Evolutionary conservation across 1,139 yeast genomes (phyloP), one percentile per base, ranked within the genome.

Genomic region (Kluyveromyces sp.): DNA sequence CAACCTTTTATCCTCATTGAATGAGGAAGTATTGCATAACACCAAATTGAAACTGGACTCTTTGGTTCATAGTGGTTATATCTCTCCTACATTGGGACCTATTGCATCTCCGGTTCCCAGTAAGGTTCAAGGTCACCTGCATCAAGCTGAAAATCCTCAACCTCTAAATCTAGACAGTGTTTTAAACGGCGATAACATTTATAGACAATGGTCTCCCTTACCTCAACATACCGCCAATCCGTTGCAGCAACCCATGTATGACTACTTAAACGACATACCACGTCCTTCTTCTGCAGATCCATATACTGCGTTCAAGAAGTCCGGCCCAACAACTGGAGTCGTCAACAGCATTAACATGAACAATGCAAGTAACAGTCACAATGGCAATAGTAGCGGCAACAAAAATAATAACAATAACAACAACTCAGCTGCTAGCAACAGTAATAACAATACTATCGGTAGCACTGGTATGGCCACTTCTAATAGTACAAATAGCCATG

Each of bases 1-100:
- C 53, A 73, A 79, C 54, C 57, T 77, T 67, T 60, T 81, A 67
- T 67, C 74, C 50, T 63, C 73, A 55, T 59, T 78, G 65, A 61
- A 77, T 69, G 60, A 70, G 60, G 70, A 81, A 59, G 71, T 75
- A 55, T 52, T 75, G 65, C 63, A 69, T 59, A 64, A 73, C 70
- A 58, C 78, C 58, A 68, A 73, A 68, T 57, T 65, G 66, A 54
- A 60, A 61, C 46, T 65, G 27, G 67, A 63, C 46, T 56, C 56
- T 43, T 42, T 50, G 45, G 52, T 54, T 45, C 55, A 53, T 39
- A 52, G 56, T 41, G 59, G 55, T 30, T 55, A 50, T 51, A 55
- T 55, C 29, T 60, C 63, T 7, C 70, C 68, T 29, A 58, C 51
- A 33, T 53, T 58, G 31, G 50, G 50, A 27, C 53, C 59, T 8